phyloP scores from a whole-genome alignment of 352 stramenopile species.

The Phytophthora citrophthora region DNA sequence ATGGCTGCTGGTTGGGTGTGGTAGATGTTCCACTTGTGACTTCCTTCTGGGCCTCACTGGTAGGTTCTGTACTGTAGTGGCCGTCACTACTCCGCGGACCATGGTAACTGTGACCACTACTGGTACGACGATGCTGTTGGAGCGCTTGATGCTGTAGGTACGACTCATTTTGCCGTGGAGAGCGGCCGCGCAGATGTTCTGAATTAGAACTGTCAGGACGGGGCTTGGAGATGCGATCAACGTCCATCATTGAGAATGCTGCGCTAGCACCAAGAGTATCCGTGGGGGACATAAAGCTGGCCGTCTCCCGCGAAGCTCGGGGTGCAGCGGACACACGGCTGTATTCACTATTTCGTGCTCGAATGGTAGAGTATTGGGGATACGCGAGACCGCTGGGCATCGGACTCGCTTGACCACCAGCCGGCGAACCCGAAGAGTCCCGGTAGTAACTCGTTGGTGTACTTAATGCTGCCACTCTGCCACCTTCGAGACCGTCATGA shows the following conservation, averaged over 20 bases:
- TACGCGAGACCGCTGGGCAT: constrained; percentile 26
- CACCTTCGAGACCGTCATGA: constrained; percentile 5
- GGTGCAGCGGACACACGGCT: constrained; percentile 4
- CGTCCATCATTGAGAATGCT: constrained; percentile 72
- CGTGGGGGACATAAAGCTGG: constrained; percentile 31
- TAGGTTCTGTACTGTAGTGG: constrained; percentile 19
- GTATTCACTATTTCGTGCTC: constrained; percentile 24
- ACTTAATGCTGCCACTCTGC: background rate
- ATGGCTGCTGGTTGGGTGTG: constrained; percentile 4
- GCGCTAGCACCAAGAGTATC: constrained; percentile 29
- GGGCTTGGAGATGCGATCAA: constrained; percentile 53
- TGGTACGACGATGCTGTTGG: constrained; percentile 17
- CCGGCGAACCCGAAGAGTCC: constrained; percentile 18
- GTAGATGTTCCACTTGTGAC: background rate
- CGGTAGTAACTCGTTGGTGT: constrained; percentile 22
- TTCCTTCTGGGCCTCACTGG: constrained; percentile 20
- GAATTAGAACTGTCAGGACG: constrained; percentile 16
- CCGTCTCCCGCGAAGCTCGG: constrained; percentile 32
- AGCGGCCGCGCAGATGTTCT: constrained; percentile 28
- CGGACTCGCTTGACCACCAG: constrained; percentile 19
- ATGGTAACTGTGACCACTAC: constrained; percentile 33
- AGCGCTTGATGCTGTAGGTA: constrained; percentile 21
- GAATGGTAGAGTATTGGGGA: constrained; percentile 28
- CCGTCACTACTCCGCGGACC: constrained; percentile 22
- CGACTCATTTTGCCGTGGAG: constrained; percentile 24